phyloP scores from a whole-genome alignment of 73 alveolate species.

The Halteria grandinella region DNA sequence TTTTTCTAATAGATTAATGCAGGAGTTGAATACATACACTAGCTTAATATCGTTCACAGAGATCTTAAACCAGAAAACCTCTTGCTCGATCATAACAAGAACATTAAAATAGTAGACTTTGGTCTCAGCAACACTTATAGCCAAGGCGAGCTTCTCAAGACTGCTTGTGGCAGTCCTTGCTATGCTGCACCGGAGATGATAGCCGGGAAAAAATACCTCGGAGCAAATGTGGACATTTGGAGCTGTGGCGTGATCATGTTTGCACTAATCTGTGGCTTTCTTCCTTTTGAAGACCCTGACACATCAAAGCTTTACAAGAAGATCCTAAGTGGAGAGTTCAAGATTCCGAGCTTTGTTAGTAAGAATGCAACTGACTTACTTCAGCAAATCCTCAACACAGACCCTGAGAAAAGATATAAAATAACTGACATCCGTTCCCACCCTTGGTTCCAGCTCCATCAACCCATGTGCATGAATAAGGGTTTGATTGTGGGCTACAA shows the following conservation, averaged over 20 bases:
- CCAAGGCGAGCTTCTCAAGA: constrained; percentile 75
- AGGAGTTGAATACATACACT: constrained; percentile 91
- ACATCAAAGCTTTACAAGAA: constrained; percentile 91
- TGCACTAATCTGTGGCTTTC: constrained; percentile 93
- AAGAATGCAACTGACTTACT: constrained; percentile 88
- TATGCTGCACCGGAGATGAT: constrained; percentile 97
- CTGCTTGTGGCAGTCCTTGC: constrained; percentile 96
- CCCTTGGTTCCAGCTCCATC: constrained; percentile 87
- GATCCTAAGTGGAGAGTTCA: constrained; percentile 86
- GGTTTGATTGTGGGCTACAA: constrained; percentile 89
- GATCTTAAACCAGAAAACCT: constrained; percentile 83
- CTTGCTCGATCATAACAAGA: constrained; percentile 78
- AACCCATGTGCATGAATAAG: constrained; percentile 58
- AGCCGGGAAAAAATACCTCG: constrained; percentile 86
- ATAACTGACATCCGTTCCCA: constrained; percentile 85
- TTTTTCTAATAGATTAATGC: constrained; percentile 89
- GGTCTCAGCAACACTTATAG: constrained; percentile 88
- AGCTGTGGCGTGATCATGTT: constrained; percentile 91
- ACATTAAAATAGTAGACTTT: constrained; percentile 91
- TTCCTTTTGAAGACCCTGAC: constrained; percentile 95
- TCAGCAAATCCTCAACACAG: constrained; percentile 78
- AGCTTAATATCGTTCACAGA: constrained; percentile 91
- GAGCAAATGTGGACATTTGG: constrained; percentile 90
- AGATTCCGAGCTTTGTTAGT: constrained; percentile 85
- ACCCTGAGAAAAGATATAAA: constrained; percentile 88